phyloP scores from a whole-genome alignment of 192 early-diverging fungal genomes.

The Coemansia sp. region DNA sequence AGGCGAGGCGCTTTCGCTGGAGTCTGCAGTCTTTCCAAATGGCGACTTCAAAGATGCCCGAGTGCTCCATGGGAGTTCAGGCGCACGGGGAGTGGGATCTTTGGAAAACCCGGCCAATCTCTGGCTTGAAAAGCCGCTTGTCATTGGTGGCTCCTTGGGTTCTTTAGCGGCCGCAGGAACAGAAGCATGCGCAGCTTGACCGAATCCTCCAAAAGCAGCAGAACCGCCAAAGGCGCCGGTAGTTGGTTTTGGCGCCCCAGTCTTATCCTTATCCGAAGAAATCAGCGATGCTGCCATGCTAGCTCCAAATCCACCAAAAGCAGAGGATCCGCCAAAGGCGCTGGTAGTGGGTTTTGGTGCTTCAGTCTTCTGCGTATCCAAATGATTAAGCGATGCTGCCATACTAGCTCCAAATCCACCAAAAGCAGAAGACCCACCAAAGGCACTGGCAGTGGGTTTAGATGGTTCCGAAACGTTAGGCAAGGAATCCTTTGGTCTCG shows the following conservation, averaged over 20 bases:
- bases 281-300: neutral
- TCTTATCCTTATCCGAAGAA: neutral
- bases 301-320: conserved; percentile 7
- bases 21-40: no score
- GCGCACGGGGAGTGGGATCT: no score
- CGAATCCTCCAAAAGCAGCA: neutral
- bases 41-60: no score
- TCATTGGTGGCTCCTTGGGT: no score
- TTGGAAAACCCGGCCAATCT: no score
- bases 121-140: neutral
- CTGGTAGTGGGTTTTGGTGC: neutral
- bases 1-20: no score
- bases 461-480: neutral
- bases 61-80: no score
- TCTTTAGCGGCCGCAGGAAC: neutral
- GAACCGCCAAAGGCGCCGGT: neutral
- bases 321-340: conserved; percentile 9
- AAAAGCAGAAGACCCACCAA: conserved; percentile 7
- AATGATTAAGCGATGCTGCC: neutral
- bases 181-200: neutral
- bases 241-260: neutral
- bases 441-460: neutral
- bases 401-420: conserved; percentile 4
- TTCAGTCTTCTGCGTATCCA: neutral
- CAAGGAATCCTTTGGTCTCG: neutral